Base-by-base conservation (phyloP, 306 rosid species). In the Castanea mollissima region DNA sequence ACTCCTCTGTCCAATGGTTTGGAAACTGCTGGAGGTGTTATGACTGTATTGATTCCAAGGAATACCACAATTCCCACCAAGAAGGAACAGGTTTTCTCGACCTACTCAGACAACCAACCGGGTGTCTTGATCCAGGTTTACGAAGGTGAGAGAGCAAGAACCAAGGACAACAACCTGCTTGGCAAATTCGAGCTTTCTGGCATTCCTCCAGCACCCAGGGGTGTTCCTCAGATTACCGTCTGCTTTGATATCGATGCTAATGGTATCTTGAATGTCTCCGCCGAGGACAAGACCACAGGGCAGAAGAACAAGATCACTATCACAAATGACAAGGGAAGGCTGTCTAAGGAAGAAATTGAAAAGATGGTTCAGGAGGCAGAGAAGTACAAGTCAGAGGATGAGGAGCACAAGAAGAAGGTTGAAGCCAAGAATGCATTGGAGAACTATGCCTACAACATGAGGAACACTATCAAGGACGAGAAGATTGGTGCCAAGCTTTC, bases 221-320 rank as follows among this genome's bases (percentile, higher is more conserved):
- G 94, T 55, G 91, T 87, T 29, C 87, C 92, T 54, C 86, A 84
- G 54, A 87, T 90, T 41, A 85, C 73, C 0, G 91, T 83, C 3
- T 88, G 97, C 85, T 92, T 92, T 1, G 94, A 87, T 29, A 86
- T 92, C 1, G 92, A 92, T 7, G 91, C 91, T 0, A 92, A 92
- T 2, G 97, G 92, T 34, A 92, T 92, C 57, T 59, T 92, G 54
- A 85, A 90, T 21, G 97, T 90, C 23, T 88, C 94, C 8, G 91
- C 86, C 0, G 89, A 85, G 88, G 92, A 90, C 55, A 81, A 84
- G 78, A 84, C 92, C 5, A 85, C 88, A 0, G 94, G 97, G 0
- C 89, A 87, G 59, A 85, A 84, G 87, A 87, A 84, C 80, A 84
- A 87, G 76, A 90, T 90, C 57, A 90, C 90, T 0, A 88, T 92